Conservation (phyloP, 345 rosid genomes). For the Populus tremula region DNA sequence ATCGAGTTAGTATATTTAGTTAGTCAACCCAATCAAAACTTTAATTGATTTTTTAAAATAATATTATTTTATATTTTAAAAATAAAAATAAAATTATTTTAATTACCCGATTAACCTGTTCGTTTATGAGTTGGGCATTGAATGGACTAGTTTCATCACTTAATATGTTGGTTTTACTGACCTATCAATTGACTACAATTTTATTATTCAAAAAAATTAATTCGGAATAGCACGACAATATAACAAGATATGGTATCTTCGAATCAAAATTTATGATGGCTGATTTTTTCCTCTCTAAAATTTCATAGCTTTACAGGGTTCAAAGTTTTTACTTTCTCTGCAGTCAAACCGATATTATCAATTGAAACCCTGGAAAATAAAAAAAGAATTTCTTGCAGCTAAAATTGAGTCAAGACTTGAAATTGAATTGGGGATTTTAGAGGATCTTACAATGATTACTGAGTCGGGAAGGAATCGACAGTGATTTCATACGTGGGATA, state of each 20-base stretch:
- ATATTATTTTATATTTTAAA: no score
- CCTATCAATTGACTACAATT: no score
- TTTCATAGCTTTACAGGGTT: neutral
- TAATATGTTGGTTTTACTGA: no score
- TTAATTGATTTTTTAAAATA: no score
- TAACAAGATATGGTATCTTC: slow-evolving; percentile 16
- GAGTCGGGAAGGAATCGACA: slow-evolving; percentile 21
- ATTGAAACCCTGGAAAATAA: slow-evolving; percentile 31
- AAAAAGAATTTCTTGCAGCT: neutral
- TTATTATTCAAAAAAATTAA: no score
- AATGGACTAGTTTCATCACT: no score
- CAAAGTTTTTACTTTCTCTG: neutral
- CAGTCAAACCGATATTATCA: neutral
- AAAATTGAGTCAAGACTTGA: neutral
- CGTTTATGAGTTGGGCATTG: no score
- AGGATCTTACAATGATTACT: slow-evolving; percentile 28
- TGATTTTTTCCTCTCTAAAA: neutral
- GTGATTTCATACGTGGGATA: neutral
- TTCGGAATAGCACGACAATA: neutral
- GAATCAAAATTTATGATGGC: slow-evolving; percentile 12
- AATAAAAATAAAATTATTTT: no score
- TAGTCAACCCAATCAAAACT: no score
- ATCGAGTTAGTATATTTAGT: no score
- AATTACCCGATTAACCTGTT: no score
- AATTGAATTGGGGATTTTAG: neutral